Base-by-base conservation (phyloP, 2,329 filamentous ascomycete species). In the Coniochaeta sp. region DNA sequence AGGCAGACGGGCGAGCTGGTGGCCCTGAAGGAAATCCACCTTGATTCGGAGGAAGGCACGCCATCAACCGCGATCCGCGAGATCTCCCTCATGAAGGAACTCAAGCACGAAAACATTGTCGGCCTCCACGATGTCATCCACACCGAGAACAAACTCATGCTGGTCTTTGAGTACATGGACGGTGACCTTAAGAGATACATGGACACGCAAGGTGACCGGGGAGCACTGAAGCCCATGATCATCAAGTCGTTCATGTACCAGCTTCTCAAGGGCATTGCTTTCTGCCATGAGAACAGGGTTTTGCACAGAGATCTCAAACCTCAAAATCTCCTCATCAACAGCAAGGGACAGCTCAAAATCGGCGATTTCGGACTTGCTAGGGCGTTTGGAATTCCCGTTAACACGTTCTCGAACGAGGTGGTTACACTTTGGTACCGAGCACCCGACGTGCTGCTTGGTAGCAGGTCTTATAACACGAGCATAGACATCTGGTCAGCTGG, bases 171-270 rank as follows among this genome's bases (percentile, higher is more conserved):
- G 75, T 96, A 88, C 76, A 97, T 99, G 93, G 95, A 99, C 76
- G 92, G 93, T 72, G 95, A 99, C 71, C 79, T 99, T 12, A 99
- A 99, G 81, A 91, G 96, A 72, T 98, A 97, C 77, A 99, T 99
- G 95, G 95, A 99, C 73, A 90, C 88, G 7, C 84, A 92, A 61
- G 92, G 93, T 69, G 91, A 97, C 68, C 85, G 92, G 58, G 93
- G 95, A 63, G 91, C 92, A 57, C 82, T 99, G 60, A 93, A 96
- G 72, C 90, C 91, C 43, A 78, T 84, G 60, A 95, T 91, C 60
- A 97, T 99, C 83, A 98, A 98, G 79, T 96, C 91, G 26, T 99
- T 98, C 83, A 98, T 98, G 93, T 95, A 93, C 77, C 95, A 99
- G 78, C 85, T 99, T 34, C 86, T 98, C 63, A 88, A 91, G 69